Evolutionary conservation across 176 grass and related monocot genomes (phyloP), one percentile per base, ranked within the genome.

Genomic region (Poa annua): DNA sequence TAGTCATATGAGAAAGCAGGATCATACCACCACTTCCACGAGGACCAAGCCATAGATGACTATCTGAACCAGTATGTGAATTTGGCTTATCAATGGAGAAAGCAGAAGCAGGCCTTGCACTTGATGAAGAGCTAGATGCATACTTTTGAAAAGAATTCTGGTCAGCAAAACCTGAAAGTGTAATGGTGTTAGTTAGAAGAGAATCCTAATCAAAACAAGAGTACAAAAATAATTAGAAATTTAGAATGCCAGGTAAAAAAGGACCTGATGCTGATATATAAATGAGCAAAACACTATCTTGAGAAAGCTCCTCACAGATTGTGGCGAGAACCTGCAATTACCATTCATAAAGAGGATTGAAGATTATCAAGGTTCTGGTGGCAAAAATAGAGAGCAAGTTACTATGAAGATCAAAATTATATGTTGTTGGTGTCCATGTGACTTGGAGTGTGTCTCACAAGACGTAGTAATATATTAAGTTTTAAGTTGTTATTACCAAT

Each of bases 261-360:
- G 35, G 76, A 98, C 96, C 96, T 92, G 96, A 96, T 87, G 93
- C 91, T 83, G 96, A 96, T 86, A 99, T 90, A 80, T 96, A 96
- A 64, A 99, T 81, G 61, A 99, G 89, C 69, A 99, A 87, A 80
- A 99, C 80, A 78, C 89, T 92, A 75, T 99, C 96, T 67, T 92
- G 83, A 76, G 89, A 79, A 15, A 96, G 83, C 35, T 96, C 97
- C 86, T 99, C 93, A 3, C 93, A 99, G 38, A 94, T 86, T 86
- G 89, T 90, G 77, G 97, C 97, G 77, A 93, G 89, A 70, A 99
- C 88, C 97, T 99, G 89, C 48, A 75, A 77, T 74, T 33, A 52
- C 26, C 15, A 74, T 53, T 72, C 45, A 76, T 45, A 11, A 70
- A 39, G 32, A 22, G 57, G 16, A 81, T 77, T 68, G 60, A 24